Evolutionary conservation across 106 monocot species (phyloP).

Genomic region (Dendrobium nobile): DNA sequence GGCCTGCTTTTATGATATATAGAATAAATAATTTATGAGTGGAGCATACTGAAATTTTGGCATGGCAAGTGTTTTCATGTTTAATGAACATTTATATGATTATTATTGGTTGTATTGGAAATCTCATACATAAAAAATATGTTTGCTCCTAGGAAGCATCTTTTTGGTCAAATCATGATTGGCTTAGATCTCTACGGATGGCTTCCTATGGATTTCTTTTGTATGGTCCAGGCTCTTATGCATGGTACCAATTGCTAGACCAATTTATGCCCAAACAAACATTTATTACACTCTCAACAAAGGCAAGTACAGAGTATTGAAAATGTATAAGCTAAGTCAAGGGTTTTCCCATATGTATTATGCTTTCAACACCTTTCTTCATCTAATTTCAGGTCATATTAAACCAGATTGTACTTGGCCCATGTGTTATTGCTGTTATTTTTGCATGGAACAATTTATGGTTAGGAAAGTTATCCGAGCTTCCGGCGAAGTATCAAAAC

Average conservation of each 20-base stretch:
- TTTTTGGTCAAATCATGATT: conserved; percentile 60
- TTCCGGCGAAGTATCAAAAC: conserved; percentile 72
- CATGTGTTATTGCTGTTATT: conserved; percentile 91
- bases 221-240: conserved; percentile 91
- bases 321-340: background rate
- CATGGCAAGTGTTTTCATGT: background rate
- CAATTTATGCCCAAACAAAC: conserved; percentile 56
- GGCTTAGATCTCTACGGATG: conserved; percentile 83
- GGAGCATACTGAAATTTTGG: background rate
- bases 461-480: conserved; percentile 61
- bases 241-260: conserved; percentile 88
- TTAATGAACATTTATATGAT: background rate
- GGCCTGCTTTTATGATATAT: too few species aligned
- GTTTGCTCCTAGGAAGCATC: conserved; percentile 34
- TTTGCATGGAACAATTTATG: conserved; percentile 98
- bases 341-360: background rate
- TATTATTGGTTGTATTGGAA: background rate
- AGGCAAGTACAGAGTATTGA: conserved; percentile 32
- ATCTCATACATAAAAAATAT: background rate
- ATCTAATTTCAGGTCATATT: conserved; percentile 58
- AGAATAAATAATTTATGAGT: background rate
- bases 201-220: conserved; percentile 88
- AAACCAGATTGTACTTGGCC: conserved; percentile 94
- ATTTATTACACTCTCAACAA: conserved; percentile 53
- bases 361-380: background rate